Base-by-base conservation (phyloP, 805 yeast species). In the Wickerhamiella alocasiicola region DNA sequence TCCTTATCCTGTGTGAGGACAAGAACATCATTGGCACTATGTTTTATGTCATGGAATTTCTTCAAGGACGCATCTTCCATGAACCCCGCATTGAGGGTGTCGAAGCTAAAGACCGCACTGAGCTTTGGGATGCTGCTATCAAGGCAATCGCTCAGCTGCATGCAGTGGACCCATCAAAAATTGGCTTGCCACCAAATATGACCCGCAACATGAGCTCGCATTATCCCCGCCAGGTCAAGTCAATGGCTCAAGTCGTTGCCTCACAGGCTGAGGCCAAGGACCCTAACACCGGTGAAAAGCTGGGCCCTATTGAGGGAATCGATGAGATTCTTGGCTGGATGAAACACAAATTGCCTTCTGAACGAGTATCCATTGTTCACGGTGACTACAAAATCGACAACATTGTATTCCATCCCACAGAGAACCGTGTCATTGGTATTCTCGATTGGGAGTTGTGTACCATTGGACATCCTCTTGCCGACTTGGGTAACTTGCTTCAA, bases 371-470 rank as follows among this genome's bases (percentile, higher is more conserved):
- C 2, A 61, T 75, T 42, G 72, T 75, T 28, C 81, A 75, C 48
- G 81, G 87, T 32, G 76, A 76, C 61, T 68, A 70, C 66, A 71
- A 76, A 61, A 64, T 71, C 51, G 78, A 80, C 64, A 66, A 79
- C 60, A 62, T 79, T 47, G 67, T 80, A 25, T 70, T 70, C 59
- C 68, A 78, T 56, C 74, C 74, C 47, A 66, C 65, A 1, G 63
- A 65, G 34, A 66, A 67, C 16, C 53, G 55, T 32, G 72, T 74
- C 2, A 57, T 68, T 36, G 78, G 79, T 0, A 70, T 75, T 2
- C 59, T 75, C 31, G 81, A 75, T 51, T 75, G 81, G 81, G 81
- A 75, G 52, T 57, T 75, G 29, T 72, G 78, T 46, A 75, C 81
- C 0, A 60, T 71, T 43, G 81, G 81, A 0, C 78, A 74, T 48